These are phyloP conservation scores for Adansonia grandidieri DNA, from an alignment of 441 rosid species.

Conservation along the genomic window DNA sequence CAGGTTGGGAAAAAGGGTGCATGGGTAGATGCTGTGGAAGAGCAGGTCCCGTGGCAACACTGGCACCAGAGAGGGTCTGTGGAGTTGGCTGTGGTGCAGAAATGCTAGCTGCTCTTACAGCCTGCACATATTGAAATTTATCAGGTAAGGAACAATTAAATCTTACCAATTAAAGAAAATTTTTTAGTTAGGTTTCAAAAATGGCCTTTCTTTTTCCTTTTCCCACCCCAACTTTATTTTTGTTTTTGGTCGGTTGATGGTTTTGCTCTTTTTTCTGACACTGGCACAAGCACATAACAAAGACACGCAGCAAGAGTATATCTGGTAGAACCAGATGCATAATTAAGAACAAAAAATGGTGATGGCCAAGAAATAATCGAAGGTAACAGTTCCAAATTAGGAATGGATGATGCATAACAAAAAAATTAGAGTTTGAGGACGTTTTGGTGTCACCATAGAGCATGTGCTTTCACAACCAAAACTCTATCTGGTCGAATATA, in stretches of 20 bases:
- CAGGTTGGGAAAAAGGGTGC: conserved; percentile 92
- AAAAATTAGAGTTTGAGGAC: not conserved
- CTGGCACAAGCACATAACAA: not conserved
- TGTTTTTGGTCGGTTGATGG: not conserved
- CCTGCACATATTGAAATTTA: conserved; percentile 43
- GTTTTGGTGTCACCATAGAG: not conserved
- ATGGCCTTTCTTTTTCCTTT: not conserved
- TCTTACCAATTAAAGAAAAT: not conserved
- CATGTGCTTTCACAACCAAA: not conserved
- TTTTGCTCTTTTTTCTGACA: not conserved
- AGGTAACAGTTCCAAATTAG: not conserved
- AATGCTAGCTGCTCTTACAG: conserved; percentile 61
- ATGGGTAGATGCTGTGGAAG: conserved; percentile 89
- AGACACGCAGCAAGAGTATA: not conserved
- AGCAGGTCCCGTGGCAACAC: conserved; percentile 75
- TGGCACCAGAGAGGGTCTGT: conserved; percentile 66
- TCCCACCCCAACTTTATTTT: not conserved
- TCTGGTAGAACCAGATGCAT: conserved; percentile 2
- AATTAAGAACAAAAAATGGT: not conserved
- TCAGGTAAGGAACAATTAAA: conserved; percentile 25
- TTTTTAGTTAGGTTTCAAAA: not conserved
- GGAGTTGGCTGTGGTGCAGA: conserved; percentile 66
- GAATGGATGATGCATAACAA: not conserved
- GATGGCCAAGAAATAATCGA: conserved; percentile 11
- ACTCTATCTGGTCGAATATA: not conserved